These are phyloP conservation scores for Panicum miliaceum DNA, from an alignment of 176 grass and related monocot species.

Conservation along the genomic window DNA sequence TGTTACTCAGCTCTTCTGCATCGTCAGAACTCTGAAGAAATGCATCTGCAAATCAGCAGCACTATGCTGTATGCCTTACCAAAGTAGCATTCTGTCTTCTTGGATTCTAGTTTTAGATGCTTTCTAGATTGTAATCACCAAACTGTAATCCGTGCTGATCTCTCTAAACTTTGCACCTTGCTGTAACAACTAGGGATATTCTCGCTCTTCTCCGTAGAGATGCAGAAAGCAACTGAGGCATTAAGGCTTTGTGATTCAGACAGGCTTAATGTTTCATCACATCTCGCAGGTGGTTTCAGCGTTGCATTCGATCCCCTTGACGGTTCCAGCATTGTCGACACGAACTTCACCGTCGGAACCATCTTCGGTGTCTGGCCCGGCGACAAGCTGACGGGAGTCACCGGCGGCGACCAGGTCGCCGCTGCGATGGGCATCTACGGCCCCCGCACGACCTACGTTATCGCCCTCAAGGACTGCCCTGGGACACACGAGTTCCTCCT, in stretches of 20 bases:
- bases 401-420: conserved; percentile 78
- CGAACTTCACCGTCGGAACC: conserved; percentile 96
- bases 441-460: conserved; percentile 84
- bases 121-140: neutral
- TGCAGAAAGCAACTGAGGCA: neutral
- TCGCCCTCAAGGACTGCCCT: conserved; percentile 90
- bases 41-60: neutral
- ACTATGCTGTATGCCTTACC: neutral
- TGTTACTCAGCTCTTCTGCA: neutral
- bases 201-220: neutral
- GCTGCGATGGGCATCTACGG: conserved; percentile 98
- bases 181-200: neutral
- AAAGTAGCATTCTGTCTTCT: neutral
- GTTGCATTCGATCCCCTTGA: conserved; percentile 96
- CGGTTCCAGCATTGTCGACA: conserved; percentile 96
- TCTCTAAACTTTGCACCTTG: neutral
- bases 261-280: neutral
- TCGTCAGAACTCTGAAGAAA: neutral
- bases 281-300: conserved; percentile 79
- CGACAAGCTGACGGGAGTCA: conserved; percentile 86
- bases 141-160: neutral
- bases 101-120: neutral
- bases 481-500: conserved; percentile 98
- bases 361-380: conserved; percentile 98
- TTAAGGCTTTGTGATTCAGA: neutral